Evolutionary conservation across 1,284 basidiomycete genomes (phyloP).

Genomic region (Salmacisia buchloeana): DNA sequence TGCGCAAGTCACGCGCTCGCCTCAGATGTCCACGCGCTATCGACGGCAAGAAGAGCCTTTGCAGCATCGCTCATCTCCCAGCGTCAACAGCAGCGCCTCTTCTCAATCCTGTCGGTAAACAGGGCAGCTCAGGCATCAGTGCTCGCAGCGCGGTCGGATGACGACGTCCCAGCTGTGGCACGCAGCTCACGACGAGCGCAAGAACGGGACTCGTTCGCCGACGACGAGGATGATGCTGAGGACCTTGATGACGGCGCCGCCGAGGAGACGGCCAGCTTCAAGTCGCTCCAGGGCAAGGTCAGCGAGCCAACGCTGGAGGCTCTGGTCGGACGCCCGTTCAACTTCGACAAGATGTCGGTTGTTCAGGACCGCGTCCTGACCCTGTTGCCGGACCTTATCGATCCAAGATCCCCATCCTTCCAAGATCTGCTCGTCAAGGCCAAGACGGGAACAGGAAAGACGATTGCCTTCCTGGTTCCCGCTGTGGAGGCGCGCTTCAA

Average conservation of each 20-base stretch:
- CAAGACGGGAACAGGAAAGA: slow-evolving; percentile 50
- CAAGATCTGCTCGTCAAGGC: slow-evolving; percentile 50
- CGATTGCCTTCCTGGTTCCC: slow-evolving; percentile 49
- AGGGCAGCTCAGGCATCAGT: neutral
- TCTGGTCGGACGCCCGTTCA: slow-evolving; percentile 60
- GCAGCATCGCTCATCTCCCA: too few species aligned
- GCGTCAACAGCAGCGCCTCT: too few species aligned
- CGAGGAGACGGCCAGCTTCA: slow-evolving; percentile 14
- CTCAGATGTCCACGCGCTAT: too few species aligned
- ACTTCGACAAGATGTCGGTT: slow-evolving; percentile 68
- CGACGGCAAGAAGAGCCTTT: too few species aligned
- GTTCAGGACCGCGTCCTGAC: slow-evolving; percentile 76
- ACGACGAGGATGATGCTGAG: neutral
- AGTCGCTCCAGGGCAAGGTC: slow-evolving; percentile 32
- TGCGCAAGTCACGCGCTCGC: too few species aligned
- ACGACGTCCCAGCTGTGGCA: neutral
- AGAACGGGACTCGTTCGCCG: neutral
- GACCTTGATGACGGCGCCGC: neutral
- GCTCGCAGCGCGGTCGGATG: neutral
- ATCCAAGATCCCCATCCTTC: slow-evolving; percentile 7
- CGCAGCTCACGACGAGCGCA: neutral
- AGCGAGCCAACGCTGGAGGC: slow-evolving; percentile 35
- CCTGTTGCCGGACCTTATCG: slow-evolving; percentile 56
- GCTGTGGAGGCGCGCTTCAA: slow-evolving; percentile 46
- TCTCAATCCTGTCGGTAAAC: too few species aligned